These are phyloP conservation scores for Erythrobasidium yunnanense DNA, from an alignment of 768 basidiomycete species.

Conservation along the genomic window DNA sequence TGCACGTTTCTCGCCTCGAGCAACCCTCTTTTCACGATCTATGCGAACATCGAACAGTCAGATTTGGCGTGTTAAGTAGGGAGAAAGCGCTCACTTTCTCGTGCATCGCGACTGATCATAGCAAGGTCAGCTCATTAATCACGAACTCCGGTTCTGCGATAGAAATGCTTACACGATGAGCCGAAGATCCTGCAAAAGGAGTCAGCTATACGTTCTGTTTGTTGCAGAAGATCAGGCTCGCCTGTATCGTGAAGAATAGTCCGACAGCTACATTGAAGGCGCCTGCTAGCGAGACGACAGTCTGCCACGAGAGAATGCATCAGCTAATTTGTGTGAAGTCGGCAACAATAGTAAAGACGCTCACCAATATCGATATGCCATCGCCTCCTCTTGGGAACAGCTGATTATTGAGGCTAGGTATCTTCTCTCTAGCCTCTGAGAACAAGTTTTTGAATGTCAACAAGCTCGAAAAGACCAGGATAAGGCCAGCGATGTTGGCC, in stretches of 20 bases:
- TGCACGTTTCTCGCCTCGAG: background rate
- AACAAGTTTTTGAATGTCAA: slow-evolving; percentile 4
- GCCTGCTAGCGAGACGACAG: background rate
- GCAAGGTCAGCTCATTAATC: background rate
- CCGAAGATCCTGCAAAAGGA: background rate
- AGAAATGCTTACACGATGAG: background rate
- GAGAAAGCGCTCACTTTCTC: background rate
- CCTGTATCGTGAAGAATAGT: background rate
- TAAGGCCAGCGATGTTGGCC: slow-evolving; percentile 3
- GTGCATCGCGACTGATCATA: background rate
- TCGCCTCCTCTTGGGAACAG: slow-evolving; percentile 10
- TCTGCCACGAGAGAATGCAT: background rate
- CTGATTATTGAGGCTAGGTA: background rate
- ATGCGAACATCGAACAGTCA: background rate
- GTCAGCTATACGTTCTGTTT: background rate
- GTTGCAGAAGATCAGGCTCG: background rate
- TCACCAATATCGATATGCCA: background rate
- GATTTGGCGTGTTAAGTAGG: background rate
- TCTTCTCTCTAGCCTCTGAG: background rate
- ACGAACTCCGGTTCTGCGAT: background rate
- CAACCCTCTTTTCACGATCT: background rate
- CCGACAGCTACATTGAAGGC: background rate
- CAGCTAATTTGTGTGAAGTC: background rate
- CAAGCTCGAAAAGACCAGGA: background rate
- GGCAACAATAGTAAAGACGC: background rate